These are phyloP conservation scores for Tolypocladium pustulatum DNA, from an alignment of 2,329 filamentous ascomycete genomes.

Conservation along the genomic window DNA sequence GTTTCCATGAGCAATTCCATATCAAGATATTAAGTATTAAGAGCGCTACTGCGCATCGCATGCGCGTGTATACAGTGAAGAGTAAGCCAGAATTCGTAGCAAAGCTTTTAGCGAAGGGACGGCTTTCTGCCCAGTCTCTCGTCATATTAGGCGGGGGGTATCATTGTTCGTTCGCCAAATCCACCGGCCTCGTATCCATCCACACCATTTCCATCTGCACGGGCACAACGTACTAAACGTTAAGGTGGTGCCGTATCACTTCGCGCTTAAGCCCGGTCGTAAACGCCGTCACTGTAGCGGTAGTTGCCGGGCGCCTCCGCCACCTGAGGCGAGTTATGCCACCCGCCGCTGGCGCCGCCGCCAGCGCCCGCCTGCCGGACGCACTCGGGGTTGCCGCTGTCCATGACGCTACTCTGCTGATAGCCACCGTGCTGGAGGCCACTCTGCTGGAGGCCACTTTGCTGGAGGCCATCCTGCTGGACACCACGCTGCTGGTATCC, in stretches of 20 bases:
- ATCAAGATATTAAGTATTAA: not conserved
- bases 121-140: not conserved
- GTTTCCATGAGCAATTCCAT: not conserved
- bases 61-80: not conserved
- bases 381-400: not conserved
- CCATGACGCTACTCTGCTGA: not conserved
- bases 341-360: not conserved
- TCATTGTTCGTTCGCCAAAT: not conserved
- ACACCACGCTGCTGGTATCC: slow-evolving; percentile 1
- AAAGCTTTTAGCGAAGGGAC: not conserved
- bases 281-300: slow-evolving; percentile 27
- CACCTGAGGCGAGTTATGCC: slow-evolving; percentile 2
- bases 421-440: too few relatives aligned
- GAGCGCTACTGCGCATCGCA: not conserved
- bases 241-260: not conserved
- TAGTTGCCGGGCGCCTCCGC: slow-evolving; percentile 13
- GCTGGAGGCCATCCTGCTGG: not conserved
- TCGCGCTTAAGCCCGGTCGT: slow-evolving; percentile 15
- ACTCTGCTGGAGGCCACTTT: too few relatives aligned
- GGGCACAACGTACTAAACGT: not conserved
- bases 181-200: not conserved
- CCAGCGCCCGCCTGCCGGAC: not conserved
- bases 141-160: not conserved
- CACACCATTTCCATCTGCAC: not conserved
- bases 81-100: not conserved